Base-by-base conservation (phyloP, 805 yeast species). In the Starmerella etchellsii region DNA sequence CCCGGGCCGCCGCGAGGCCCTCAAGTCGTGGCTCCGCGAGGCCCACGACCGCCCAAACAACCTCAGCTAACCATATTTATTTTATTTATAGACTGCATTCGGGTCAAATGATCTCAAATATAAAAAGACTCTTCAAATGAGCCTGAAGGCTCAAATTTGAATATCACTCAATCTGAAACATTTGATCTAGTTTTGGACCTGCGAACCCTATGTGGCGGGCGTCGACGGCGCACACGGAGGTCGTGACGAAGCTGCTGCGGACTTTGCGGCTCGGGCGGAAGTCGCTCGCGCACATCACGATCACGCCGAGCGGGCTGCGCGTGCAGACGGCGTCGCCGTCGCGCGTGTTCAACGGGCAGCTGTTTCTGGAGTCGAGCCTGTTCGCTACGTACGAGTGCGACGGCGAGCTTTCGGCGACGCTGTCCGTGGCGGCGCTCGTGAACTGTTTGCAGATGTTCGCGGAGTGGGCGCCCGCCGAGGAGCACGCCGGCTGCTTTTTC, bases 401-500 rank as follows among this genome's bases (percentile, higher is more conserved):
- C 15, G 24, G 36, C 11, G 29, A 31, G 36, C 25, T 41, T 16
- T 22, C 20, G 14, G 22, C 34, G 31, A 30, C 40, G 24, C 28
- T 49, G 10, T 43, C 42, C n/a, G 36, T 44, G n/a, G n/a, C 23
- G 6, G 41, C 53, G 3, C 34, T 49, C 2, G 54, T 50, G 15
- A 42, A 38, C 19, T 42, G 41, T 37, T 33, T 40, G 34, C 51
- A 21, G 40, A 53, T 39, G 49, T 56, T 39, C 50, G 55, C 40
- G 36, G 75, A 7, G 44, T 76, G 41, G 64, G 69, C 18, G 71
- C 30, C 38, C 7, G 29, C 39, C 8, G 23, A 28, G 18, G 19
- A 19, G 15, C 30, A 34, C 9, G 9, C 27, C 9, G 32, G 31
- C 18, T 73, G 78, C 49, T 63, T 70, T 0, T 44, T 78, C 18